A percentile compares a stretch with the other conserved stretches of the same genome.
Evolutionary conservation across 768 basidiomycete species (phyloP).

Genomic region (Collybia sp.): DNA sequence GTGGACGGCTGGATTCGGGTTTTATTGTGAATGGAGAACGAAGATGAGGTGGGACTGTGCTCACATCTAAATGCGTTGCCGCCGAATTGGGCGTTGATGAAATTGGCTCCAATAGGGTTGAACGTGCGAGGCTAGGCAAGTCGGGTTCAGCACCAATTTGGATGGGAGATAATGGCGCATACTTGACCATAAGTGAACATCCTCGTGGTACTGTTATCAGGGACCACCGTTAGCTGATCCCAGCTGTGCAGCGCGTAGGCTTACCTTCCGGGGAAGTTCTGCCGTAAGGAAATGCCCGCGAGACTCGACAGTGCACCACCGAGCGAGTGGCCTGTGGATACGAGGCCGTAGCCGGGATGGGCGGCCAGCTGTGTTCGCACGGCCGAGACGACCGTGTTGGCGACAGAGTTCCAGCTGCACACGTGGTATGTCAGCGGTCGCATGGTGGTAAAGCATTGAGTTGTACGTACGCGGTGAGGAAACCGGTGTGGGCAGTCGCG

Average conservation of each 20-base stretch:
- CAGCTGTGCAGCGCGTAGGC: slow-evolving; percentile 1
- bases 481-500: slow-evolving; percentile 30
- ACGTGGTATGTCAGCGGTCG: neutral
- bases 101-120: slow-evolving; percentile 10
- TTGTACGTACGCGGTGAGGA: slow-evolving; percentile 23
- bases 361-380: slow-evolving; percentile 23
- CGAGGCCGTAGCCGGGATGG: slow-evolving; percentile 27
- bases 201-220: slow-evolving; percentile 2
- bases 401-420: slow-evolving; percentile 26
- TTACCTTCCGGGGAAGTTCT: slow-evolving; percentile 19
- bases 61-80: slow-evolving; percentile 12
- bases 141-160: neutral
- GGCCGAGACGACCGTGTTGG: slow-evolving; percentile 17
- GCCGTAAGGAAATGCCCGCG: slow-evolving; percentile 26
- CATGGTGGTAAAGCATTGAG: neutral
- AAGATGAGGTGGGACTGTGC: neutral
- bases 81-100: slow-evolving; percentile 12
- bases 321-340: slow-evolving; percentile 34
- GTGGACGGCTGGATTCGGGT: slow-evolving; percentile 5
- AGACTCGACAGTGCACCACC: slow-evolving; percentile 37
- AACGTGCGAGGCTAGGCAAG: slow-evolving; percentile 6
- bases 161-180: slow-evolving; percentile 2
- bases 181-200: slow-evolving; percentile 15
- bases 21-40: neutral
- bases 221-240: neutral